Evolutionary conservation across 106 monocot genomes (phyloP).

Genomic region (Allium sativum): DNA sequence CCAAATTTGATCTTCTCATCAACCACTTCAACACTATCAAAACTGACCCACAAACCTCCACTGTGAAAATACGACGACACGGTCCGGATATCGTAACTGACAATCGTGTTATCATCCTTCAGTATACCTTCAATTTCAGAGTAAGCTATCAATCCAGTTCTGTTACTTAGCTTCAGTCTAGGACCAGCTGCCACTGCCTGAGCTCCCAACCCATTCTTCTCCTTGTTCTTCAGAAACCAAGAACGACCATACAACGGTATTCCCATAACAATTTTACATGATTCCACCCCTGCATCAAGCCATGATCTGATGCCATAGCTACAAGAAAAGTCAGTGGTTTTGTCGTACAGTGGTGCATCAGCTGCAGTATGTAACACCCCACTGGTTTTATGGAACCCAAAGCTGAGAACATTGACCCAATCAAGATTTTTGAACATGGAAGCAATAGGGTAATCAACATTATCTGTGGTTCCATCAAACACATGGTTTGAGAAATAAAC

Average conservation of each 20-base stretch:
- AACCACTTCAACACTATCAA: slow-evolving; percentile 44
- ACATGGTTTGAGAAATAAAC: slow-evolving; percentile 72
- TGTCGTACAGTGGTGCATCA: slow-evolving; percentile 51
- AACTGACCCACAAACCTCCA: slow-evolving; percentile 62
- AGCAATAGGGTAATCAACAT: slow-evolving; percentile 60
- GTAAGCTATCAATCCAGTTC: slow-evolving; percentile 62
- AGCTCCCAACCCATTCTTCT: slow-evolving; percentile 42
- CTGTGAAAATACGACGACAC: slow-evolving; percentile 36
- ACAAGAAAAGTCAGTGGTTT: slow-evolving; percentile 42
- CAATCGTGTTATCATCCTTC: slow-evolving; percentile 12
- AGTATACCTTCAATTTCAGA: slow-evolving; percentile 37
- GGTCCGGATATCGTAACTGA: slow-evolving; percentile 32
- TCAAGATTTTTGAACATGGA: slow-evolving; percentile 42
- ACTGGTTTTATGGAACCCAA: slow-evolving; percentile 32
- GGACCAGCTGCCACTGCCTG: slow-evolving; percentile 57
- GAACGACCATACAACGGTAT: slow-evolving; percentile 68
- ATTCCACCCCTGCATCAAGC: slow-evolving; percentile 64
- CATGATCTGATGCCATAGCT: slow-evolving; percentile 73
- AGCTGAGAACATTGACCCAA: slow-evolving; percentile 59
- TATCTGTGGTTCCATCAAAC: slow-evolving; percentile 27
- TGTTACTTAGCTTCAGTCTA: slow-evolving; percentile 59
- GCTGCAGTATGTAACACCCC: slow-evolving; percentile 22
- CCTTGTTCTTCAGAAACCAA: slow-evolving; percentile 79
- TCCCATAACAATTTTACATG: slow-evolving; percentile 64
- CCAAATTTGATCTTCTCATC: slow-evolving; percentile 46